A percentile compares a stretch with the other conserved stretches of the same genome.
Conservation (phyloP, 2,329 filamentous ascomycete genomes). For the Podosphaera xanthii region DNA sequence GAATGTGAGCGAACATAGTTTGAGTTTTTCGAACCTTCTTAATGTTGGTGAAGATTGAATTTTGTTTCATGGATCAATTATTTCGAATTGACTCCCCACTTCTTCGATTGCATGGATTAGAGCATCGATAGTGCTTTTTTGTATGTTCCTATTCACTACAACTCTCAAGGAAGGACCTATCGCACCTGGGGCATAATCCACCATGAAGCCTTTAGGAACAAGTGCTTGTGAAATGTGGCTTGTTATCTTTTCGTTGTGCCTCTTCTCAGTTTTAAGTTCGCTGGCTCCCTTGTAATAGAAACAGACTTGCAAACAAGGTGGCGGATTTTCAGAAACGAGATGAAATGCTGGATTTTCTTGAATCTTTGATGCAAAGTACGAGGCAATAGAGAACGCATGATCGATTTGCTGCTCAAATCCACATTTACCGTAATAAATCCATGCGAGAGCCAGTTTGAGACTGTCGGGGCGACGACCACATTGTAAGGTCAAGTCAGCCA, state of each 20-base stretch:
- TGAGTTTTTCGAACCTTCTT: too few relatives aligned
- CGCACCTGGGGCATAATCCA: constrained; percentile 29
- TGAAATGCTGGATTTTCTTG: constrained; percentile 34
- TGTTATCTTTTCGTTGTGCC: constrained; percentile 30
- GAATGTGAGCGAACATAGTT: too few relatives aligned
- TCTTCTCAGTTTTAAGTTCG: constrained; percentile 19
- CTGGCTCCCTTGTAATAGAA: constrained; percentile 60
- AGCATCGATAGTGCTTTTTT: constrained; percentile 35
- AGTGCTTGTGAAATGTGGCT: constrained; percentile 29
- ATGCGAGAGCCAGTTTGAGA: constrained; percentile 69
- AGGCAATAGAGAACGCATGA: constrained; percentile 47
- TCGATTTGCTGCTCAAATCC: constrained; percentile 54
- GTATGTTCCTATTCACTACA: constrained; percentile 41
- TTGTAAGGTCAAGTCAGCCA: constrained; percentile 81
- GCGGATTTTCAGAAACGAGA: constrained; percentile 51
- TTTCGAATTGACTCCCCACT: constrained; percentile 5
- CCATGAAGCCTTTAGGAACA: constrained; percentile 40
- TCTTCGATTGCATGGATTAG: constrained; percentile 33
- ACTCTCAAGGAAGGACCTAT: constrained; percentile 45
- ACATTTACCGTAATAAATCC: constrained; percentile 65
- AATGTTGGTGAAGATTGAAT: too few relatives aligned
- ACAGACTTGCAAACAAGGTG: constrained; percentile 81
- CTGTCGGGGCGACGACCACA: constrained; percentile 72
- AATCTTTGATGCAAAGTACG: constrained; percentile 41
- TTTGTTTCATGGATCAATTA: background rate